Evolutionary conservation across 306 rosid genomes (phyloP), one percentile per base, ranked within the genome.

Genomic region (Pyrus pyrifolia): DNA sequence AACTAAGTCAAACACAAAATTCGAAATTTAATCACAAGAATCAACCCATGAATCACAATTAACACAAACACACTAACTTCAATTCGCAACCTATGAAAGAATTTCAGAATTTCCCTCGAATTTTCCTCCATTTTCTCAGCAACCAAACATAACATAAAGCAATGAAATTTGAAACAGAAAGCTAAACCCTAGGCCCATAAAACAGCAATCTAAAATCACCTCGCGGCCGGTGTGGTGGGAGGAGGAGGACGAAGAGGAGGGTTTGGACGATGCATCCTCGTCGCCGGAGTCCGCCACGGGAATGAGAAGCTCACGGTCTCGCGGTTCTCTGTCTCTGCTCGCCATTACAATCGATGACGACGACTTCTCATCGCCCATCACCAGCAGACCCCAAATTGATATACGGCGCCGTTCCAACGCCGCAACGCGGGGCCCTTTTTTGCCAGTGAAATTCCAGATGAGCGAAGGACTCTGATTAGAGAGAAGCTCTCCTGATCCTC

Each of bases 301-400:
- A 79, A 93, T 86, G 46, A 93, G 94, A 79, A 90, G 97, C 85
- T 93, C 96, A 21, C 90, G 94, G 86, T 93, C 97, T 80, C 86
- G 86, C 61, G 46, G 49, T n/a, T 82, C 86, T 82, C 88, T 79
- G 64, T 90, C 97, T 86, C 96, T 90, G 78, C 72, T 80, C 33
- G 83, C 84, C 85, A 85, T 83, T 59, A 70, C 78, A 57, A 89
- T 87, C 70, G 83, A 30, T 12, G 83, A 67, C 52, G 85, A 77
- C 53, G 91, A 74, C 76, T 91, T 86, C 6, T 83, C 93, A 67
- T 91, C 97, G 78, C 86, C 97, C 98, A 91, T 90, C 80, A 61
- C 67, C 66, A 67, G 64, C 62, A 60, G 49, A 59, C 57, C 44
- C 23, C 33, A 18, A 14, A 22, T 11, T 57, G 15, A 49, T n/a